Evolutionary conservation across 208 protist species (phyloP).

Genomic region (Leishmania martiniquensis): DNA sequence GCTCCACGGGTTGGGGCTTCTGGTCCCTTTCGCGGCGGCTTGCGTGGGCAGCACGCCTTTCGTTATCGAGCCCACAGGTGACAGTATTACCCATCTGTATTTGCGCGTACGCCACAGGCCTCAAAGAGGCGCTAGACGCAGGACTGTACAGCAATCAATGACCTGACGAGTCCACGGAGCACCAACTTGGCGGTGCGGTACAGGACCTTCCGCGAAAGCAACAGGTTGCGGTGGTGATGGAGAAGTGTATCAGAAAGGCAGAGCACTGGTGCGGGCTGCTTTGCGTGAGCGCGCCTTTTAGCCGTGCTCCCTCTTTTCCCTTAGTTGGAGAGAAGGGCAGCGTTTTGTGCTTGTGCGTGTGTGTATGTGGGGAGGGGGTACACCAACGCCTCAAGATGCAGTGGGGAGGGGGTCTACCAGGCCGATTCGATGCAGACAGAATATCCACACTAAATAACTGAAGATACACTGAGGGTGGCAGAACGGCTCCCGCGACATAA

Average conservation of each 20-base stretch:
- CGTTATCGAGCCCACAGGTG: background rate
- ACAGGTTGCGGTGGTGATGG: background rate
- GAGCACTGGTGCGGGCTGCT: background rate
- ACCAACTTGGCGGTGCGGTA: background rate
- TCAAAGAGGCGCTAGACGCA: background rate
- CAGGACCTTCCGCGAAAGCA: background rate
- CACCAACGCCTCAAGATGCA: too few species aligned
- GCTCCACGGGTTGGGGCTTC: background rate
- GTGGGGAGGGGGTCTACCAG: background rate
- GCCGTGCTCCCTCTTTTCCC: too few species aligned
- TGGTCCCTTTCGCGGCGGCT: background rate
- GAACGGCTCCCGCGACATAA: background rate
- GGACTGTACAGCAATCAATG: background rate
- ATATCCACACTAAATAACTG: too few species aligned
- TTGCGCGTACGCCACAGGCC: background rate
- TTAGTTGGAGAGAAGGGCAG: too few species aligned
- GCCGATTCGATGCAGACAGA: background rate
- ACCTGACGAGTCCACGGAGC: background rate
- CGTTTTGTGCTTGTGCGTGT: background rate
- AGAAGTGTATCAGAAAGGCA: background rate
- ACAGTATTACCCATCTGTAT: slow-evolving; percentile 17
- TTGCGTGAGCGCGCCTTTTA: too few species aligned
- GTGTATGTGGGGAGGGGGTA: background rate
- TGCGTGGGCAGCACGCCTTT: background rate
- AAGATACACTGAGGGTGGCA: background rate